Base-by-base conservation (phyloP, 1,139 yeast genomes). In the Candida sp. region DNA sequence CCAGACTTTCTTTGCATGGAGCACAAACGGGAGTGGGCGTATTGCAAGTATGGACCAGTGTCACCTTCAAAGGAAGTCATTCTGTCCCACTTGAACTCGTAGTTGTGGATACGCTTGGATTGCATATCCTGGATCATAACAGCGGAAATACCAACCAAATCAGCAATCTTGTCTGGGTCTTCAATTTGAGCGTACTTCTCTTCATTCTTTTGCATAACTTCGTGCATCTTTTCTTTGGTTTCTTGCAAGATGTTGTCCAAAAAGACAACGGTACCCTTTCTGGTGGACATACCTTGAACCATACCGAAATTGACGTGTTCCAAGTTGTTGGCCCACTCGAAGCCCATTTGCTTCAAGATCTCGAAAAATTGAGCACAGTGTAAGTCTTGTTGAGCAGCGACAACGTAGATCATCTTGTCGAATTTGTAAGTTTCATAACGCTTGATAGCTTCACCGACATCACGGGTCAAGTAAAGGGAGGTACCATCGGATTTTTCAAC, bases 111-210 rank as follows among this genome's bases (percentile, higher is more conserved):
- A 75, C 99, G 89, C 80, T 96, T 96, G 56, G 97, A 88, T 76
- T 91, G 96, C 98, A 94, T 92, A 73, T 96, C 99, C 78, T 96
- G 99, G 66, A 96, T 90, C 97, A 96, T 93, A 54, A 96, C 97
- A 9, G 99, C 98, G 41, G 98, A 89, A 54, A 94, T 90, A 70
- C 99, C 99, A 52, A 96, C 87, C 64, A 92, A 81, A 68, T 96
- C 99, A 54, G 99, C 98, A 67, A 94, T 90, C 70, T 86, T 86
- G 55, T 96, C 98, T 40, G 99, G 99, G 67, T 94, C 85, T 67
- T 88, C 96, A 60, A 96, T 91, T 75, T 92, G 98, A 6, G 94
- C 87, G 67, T 94, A 96, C 74, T 96, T 96, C 58, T 80, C 86
- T 70, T 87, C 92, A 72, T 94, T 96, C 77, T 87, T 88, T 75